Evolutionary conservation across 140 eudicot genomes (phyloP), one percentile per base, ranked within the genome.

Genomic region (Ambrosia hybrid): DNA sequence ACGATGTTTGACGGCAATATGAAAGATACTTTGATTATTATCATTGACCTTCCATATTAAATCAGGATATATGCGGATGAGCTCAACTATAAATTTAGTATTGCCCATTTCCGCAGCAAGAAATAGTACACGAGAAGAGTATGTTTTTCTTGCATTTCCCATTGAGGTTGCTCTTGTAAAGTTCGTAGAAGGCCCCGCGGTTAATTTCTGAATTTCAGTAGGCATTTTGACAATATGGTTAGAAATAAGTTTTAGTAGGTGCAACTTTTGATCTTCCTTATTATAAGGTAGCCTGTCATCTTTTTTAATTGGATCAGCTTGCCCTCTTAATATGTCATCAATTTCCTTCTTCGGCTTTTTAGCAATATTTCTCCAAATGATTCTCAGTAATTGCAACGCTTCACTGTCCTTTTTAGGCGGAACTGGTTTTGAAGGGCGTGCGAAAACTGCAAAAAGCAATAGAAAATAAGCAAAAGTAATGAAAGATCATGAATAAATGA

Each of bases 1-100:
- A 6, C 87, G 84, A 62, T 83, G 82, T 14, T 52, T 79, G 0
- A 83, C 81, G 2, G 87, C 87, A 45, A 77, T 70, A 43, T 82
- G 86, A 68, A 82, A 82, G 51, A 82, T 78, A 57, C 74, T 78
- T 51, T 64, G 67, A 17, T 73, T 78, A 3, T 83, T 38, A 14
- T 73, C 83, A 53, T 83, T 78, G 14, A 83, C 87, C 13, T 78
- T 83, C 83, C 87, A 83, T 6, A 83, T 74, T 0, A 83, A 33
- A 78, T 78, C 87, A 9, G 87, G 87, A 64, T 83, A 83, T 0
- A 66, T 39, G 5, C 78, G 78, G 43, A 81, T 65, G 17, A 81
- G 81, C 64, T 64, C 75, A 21, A 76, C 74, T 5, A 71, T 41
- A 65, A 66, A 71, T 36, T 65, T 65, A 6, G 75, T 65, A 46